Conservation (phyloP, 2,329 filamentous ascomycete genomes). For the Microcyclosporella mali region DNA sequence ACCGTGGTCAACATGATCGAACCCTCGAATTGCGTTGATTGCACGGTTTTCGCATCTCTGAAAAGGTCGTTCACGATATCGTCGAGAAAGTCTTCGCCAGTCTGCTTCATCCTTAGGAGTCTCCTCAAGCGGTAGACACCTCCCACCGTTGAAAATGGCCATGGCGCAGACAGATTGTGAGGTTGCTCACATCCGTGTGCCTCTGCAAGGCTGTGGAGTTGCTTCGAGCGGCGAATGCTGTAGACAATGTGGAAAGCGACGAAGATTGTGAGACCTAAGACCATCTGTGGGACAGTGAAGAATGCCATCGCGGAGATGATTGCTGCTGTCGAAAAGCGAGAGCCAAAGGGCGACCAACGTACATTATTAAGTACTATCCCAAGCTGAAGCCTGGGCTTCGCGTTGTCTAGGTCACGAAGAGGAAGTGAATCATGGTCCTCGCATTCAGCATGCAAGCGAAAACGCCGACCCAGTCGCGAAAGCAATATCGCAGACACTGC, state of each 20-base stretch:
- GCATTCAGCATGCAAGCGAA: too few species aligned
- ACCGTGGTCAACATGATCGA: slow-evolving; percentile 5
- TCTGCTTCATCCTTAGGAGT: neutral
- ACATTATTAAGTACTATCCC: too few species aligned
- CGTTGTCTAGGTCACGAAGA: too few species aligned
- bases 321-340: neutral
- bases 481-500: too few species aligned
- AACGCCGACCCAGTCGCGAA: too few species aligned
- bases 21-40: slow-evolving; percentile 9
- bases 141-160: slow-evolving; percentile 5
- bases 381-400: too few species aligned
- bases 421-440: too few species aligned
- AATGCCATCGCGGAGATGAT: neutral
- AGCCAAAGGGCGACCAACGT: too few species aligned
- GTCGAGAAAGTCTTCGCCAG: slow-evolving; percentile 11
- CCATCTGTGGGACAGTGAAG: neutral
- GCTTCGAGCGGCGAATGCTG: neutral
- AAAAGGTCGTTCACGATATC: slow-evolving; percentile 7
- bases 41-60: slow-evolving; percentile 4
- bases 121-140: neutral
- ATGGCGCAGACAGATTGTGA: slow-evolving; percentile 5
- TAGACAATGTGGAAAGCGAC: neutral
- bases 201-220: slow-evolving; percentile 9
- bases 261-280: neutral
- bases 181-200: slow-evolving; percentile 10